These are phyloP conservation scores for Leccinum disarticulatum DNA, from an alignment of 768 basidiomycete species.

Conservation along the genomic window DNA sequence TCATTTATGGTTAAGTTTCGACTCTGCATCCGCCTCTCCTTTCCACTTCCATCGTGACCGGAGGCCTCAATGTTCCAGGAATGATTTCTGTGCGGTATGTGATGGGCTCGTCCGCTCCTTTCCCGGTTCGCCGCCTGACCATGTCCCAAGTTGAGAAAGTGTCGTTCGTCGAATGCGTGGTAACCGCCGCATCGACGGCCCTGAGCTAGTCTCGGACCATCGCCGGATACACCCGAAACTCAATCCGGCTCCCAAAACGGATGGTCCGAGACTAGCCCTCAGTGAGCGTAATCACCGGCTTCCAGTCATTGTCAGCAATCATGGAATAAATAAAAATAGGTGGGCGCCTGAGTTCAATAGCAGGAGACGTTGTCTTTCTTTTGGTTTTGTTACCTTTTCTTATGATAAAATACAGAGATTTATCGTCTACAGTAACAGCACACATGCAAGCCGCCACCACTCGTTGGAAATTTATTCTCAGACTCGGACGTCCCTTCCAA, in stretches of 20 bases:
- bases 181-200: too few relatives aligned
- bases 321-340: too few relatives aligned
- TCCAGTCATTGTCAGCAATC: too few relatives aligned
- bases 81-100: neutral
- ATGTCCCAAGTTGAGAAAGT: neutral
- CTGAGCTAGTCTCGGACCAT: too few relatives aligned
- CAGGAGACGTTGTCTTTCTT: neutral
- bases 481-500: neutral
- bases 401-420: neutral
- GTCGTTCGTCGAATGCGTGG: too few relatives aligned
- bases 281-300: too few relatives aligned
- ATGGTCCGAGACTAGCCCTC: too few relatives aligned
- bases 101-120: neutral
- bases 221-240: too few relatives aligned
- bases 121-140: neutral
- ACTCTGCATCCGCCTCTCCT: neutral
- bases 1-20: slow-evolving; percentile 7
- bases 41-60: neutral
- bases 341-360: neutral
- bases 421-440: neutral
- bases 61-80: neutral
- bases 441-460: neutral
- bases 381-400: neutral
- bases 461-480: neutral
- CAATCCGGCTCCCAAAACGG: too few relatives aligned